Evolutionary conservation across 2,329 filamentous ascomycete genomes (phyloP).

Genomic region (Penicillium griseofulvum): DNA sequence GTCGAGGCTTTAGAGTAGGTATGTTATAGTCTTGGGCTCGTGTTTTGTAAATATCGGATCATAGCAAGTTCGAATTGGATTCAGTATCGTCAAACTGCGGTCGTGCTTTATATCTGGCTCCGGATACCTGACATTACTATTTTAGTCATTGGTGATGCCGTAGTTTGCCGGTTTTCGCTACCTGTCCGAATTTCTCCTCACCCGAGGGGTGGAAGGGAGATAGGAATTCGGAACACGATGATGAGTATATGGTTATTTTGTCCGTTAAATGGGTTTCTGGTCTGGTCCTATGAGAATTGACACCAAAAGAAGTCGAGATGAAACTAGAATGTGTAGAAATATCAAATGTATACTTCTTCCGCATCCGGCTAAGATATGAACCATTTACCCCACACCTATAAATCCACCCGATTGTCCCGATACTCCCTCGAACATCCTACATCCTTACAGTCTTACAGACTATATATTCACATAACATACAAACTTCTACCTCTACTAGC

Average conservation of each 20-base stretch:
- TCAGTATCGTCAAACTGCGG: too few relatives aligned
- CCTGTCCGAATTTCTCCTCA: too few relatives aligned
- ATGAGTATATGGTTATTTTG: neutral
- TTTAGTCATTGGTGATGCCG: neutral
- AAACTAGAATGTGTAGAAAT: neutral
- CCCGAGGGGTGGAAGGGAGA: too few relatives aligned
- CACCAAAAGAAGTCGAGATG: neutral
- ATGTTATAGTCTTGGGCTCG: neutral
- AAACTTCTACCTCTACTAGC: too few relatives aligned
- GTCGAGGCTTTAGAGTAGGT: conserved; percentile 10
- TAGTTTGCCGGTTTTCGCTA: too few relatives aligned
- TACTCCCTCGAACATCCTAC: neutral
- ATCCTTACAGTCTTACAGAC: neutral
- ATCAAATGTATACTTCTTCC: neutral
- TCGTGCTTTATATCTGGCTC: neutral
- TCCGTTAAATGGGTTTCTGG: neutral
- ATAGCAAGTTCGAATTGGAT: neutral
- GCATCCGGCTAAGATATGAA: conserved; percentile 14
- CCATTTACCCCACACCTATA: conserved; percentile 17
- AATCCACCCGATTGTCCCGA: neutral
- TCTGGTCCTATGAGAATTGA: neutral
- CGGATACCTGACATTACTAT: neutral
- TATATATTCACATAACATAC: neutral
- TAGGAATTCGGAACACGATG: too few relatives aligned
- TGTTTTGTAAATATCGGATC: neutral